phyloP scores from a whole-genome alignment of 2,329 filamentous ascomycete genomes.

The Scedosporium minutisporum region DNA sequence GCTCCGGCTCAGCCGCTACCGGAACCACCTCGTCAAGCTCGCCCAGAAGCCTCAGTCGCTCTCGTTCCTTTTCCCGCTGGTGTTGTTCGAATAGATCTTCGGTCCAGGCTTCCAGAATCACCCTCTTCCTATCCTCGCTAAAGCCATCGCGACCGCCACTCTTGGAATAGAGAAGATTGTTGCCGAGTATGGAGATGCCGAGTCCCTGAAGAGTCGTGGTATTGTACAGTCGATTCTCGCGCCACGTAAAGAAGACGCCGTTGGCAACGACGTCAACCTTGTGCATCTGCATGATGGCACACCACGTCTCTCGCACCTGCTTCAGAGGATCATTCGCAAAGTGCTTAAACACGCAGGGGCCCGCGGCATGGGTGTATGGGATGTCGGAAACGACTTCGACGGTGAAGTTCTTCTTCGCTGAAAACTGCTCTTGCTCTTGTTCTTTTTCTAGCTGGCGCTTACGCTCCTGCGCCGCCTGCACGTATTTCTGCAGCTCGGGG shows the following conservation, averaged over 20 bases:
- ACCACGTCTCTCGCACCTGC: conserved; percentile 60
- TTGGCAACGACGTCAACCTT: conserved; percentile 28
- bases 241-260: conserved; percentile 70
- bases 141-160: conserved; percentile 31
- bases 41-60: conserved; percentile 32
- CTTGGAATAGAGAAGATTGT: conserved; percentile 29
- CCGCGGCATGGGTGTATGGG: conserved; percentile 31
- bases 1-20: conserved; percentile 11
- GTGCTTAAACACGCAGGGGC: conserved; percentile 47
- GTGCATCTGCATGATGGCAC: conserved; percentile 42
- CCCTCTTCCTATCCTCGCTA: conserved; percentile 39
- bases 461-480: conserved; percentile 30
- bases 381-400: conserved; percentile 46
- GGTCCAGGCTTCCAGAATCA: conserved; percentile 74
- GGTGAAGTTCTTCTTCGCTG: background rate
- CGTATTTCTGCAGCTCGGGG: conserved; percentile 36
- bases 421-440: background rate
- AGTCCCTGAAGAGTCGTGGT: conserved; percentile 64
- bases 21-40: conserved; percentile 20
- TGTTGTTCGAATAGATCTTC: conserved; percentile 46
- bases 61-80: conserved; percentile 37
- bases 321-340: conserved; percentile 58
- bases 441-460: conserved; percentile 2
- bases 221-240: conserved; percentile 60
- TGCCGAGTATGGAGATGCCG: conserved; percentile 39